Percentiles rank a stretch among this genome's conserved stretches.
Conservation (phyloP, 805 yeast genomes). For the Yamadazyma phyllophila region DNA sequence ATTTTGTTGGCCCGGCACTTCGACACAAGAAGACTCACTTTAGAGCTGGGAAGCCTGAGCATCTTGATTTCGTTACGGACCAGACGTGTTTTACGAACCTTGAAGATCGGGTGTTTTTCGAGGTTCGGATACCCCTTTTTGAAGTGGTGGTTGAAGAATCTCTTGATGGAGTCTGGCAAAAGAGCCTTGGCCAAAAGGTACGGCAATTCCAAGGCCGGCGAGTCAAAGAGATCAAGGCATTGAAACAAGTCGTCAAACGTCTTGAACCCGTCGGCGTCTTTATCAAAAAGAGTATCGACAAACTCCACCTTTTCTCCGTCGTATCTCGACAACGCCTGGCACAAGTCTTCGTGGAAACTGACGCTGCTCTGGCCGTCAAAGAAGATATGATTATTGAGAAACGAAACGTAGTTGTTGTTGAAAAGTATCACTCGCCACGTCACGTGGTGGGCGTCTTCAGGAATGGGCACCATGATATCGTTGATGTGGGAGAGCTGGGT, state of each 20-base stretch:
- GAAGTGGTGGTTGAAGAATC: constrained; percentile 4
- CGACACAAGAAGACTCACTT: neutral
- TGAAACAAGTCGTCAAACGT: neutral
- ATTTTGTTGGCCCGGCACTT: constrained; percentile 3
- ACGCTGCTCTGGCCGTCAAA: constrained; percentile 34
- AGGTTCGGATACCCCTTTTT: constrained; percentile 6
- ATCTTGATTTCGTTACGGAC: neutral
- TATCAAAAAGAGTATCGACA: neutral
- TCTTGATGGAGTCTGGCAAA: neutral
- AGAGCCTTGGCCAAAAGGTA: neutral
- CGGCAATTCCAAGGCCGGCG: neutral
- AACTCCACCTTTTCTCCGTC: neutral
- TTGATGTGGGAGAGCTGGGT: constrained; percentile 14
- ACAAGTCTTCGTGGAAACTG: constrained; percentile 26
- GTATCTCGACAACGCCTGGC: neutral
- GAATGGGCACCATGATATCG: constrained; percentile 7
- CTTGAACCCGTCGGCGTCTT: neutral
- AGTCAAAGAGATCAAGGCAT: neutral
- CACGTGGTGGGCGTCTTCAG: constrained; percentile 11
- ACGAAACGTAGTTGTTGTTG: constrained; percentile 18
- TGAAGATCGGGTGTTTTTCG: constrained; percentile 4
- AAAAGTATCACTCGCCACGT: constrained; percentile 23
- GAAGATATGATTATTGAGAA: constrained; percentile 27
- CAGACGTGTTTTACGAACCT: neutral
- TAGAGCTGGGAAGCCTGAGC: neutral